These are phyloP conservation scores for Diaporthe ilicicola DNA, from an alignment of 2,329 filamentous ascomycete genomes.

Conservation along the genomic window DNA sequence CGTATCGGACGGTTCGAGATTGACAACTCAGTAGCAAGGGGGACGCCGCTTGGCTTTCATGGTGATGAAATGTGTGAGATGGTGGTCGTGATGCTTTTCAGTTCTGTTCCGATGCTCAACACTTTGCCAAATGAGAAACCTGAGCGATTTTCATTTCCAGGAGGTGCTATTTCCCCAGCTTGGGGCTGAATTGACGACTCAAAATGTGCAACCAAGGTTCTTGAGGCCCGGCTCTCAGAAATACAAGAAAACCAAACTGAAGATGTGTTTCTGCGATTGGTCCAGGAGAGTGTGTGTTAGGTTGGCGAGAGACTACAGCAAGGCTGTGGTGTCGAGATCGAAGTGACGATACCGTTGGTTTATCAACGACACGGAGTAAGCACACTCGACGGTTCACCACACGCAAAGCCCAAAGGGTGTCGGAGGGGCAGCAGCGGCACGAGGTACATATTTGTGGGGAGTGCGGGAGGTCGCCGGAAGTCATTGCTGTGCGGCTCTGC, in stretches of 20 bases:
- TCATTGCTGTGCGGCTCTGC: slow-evolving; percentile 33
- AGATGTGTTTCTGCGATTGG: neutral
- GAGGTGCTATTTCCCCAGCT: neutral
- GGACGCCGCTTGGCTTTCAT: slow-evolving; percentile 16
- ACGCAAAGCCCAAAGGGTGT: slow-evolving; percentile 4
- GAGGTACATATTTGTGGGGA: slow-evolving; percentile 22
- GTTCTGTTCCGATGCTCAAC: neutral
- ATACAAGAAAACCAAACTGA: no score
- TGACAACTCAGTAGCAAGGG: neutral
- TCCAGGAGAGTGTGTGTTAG: neutral
- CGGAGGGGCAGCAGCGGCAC: slow-evolving; percentile 27
- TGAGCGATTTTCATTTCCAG: neutral
- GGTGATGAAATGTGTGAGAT: neutral
- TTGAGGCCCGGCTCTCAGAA: neutral
- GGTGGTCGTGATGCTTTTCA: neutral
- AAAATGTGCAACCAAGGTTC: neutral
- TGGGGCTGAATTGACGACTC: neutral
- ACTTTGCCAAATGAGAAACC: neutral
- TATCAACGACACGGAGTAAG: slow-evolving; percentile 9
- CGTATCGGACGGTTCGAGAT: neutral
- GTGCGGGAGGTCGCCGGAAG: slow-evolving; percentile 4
- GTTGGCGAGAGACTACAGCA: neutral
- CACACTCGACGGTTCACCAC: slow-evolving; percentile 1
- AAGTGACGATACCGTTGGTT: neutral
- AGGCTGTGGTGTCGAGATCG: neutral